A percentile compares a stretch with the other conserved stretches of the same genome.
phyloP scores from a whole-genome alignment of 2,329 filamentous ascomycete species.

The Hymenotorrendiella dingleyae region DNA sequence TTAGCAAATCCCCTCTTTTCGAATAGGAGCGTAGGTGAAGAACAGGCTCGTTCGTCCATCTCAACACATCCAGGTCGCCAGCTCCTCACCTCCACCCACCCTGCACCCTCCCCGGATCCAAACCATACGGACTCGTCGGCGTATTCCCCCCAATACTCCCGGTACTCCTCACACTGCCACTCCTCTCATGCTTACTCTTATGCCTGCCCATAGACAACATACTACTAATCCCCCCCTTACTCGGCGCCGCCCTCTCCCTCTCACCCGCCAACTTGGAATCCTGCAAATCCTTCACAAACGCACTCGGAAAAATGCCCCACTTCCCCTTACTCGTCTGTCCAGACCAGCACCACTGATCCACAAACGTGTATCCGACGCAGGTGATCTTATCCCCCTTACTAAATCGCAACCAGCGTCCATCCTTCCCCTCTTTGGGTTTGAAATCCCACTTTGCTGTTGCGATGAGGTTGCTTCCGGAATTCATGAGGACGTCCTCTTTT shows the following conservation, averaged over 20 bases:
- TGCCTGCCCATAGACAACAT: conserved; percentile 10
- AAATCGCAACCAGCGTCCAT: conserved; percentile 27
- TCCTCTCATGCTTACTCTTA: conserved; percentile 10
- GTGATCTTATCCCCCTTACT: conserved; percentile 27
- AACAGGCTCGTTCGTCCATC: no score
- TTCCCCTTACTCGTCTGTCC: conserved; percentile 27
- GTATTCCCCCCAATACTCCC: conserved; percentile 3
- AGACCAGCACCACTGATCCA: conserved; percentile 30
- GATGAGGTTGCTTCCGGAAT: conserved; percentile 19
- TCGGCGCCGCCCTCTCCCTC: neutral
- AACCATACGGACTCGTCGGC: neutral
- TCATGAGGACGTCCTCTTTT: conserved; percentile 25
- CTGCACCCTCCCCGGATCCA: conserved; percentile 10
- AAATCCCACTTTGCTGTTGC: conserved; percentile 29
- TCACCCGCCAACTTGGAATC: conserved; percentile 2
- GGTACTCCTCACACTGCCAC: conserved; percentile 8
- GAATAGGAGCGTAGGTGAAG: no score
- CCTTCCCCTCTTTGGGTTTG: conserved; percentile 27
- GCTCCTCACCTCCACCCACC: no score
- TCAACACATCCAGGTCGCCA: no score
- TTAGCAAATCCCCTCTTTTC: no score
- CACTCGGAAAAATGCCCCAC: conserved; percentile 27
- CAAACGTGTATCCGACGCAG: conserved; percentile 23
- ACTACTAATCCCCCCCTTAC: conserved; percentile 5
- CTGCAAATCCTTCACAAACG: conserved; percentile 24